phyloP scores from a whole-genome alignment of 352 stramenopile genomes.

The Halophytophthora polymorphica region DNA sequence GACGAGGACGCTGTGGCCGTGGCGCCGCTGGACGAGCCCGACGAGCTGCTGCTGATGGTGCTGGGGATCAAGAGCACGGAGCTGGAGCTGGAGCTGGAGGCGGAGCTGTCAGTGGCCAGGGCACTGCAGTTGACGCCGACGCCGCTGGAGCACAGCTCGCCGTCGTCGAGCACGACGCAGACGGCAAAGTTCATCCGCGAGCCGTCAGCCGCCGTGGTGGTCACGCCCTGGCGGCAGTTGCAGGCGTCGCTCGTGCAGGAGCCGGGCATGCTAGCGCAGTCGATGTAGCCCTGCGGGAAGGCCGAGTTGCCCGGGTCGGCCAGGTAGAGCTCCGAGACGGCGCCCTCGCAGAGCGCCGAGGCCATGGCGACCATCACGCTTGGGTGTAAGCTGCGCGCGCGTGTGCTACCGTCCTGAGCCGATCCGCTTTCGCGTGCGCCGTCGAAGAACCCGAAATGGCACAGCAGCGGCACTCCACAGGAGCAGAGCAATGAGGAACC shows the following conservation, averaged over 20 bases:
- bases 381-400: neutral
- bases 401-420: too few species aligned
- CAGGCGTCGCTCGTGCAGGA: conserved; percentile 34
- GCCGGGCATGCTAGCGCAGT: conserved; percentile 28
- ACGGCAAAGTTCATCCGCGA: conserved; percentile 26
- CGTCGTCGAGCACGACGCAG: conserved; percentile 23
- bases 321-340: conserved; percentile 29
- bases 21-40: too few species aligned
- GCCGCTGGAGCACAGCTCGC: conserved; percentile 20
- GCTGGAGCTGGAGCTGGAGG: conserved; percentile 1
- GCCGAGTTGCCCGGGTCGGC: conserved; percentile 27
- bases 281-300: conserved; percentile 22
- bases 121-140: conserved; percentile 19
- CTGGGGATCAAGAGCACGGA: neutral
- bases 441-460: too few species aligned
- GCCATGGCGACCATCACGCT: conserved; percentile 10
- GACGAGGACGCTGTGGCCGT: neutral
- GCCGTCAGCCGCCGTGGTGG: conserved; percentile 14
- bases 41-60: neutral
- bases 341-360: conserved; percentile 19
- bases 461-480: too few species aligned
- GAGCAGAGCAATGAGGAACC: too few species aligned
- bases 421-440: too few species aligned
- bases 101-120: conserved; percentile 13
- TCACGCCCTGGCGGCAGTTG: conserved; percentile 20